A percentile compares a stretch with the other conserved stretches of the same genome.
Evolutionary conservation across 2,329 filamentous ascomycete species (phyloP).

Genomic region (Fusarium heterosporum): DNA sequence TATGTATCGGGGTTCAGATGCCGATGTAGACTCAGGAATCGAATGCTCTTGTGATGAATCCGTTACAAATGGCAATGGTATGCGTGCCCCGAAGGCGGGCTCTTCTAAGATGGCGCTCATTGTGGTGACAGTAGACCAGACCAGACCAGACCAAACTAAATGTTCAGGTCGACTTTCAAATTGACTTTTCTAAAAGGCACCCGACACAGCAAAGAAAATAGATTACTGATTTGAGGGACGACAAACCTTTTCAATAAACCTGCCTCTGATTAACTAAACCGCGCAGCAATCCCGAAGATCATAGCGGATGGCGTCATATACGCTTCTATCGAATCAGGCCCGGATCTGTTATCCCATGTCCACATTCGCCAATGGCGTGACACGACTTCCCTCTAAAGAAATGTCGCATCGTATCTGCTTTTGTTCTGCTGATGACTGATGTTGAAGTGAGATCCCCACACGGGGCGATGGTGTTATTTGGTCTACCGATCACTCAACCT

Average conservation of each 20-base stretch:
- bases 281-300: slow-evolving; percentile 9
- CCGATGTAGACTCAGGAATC: not conserved
- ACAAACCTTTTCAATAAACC: slow-evolving; percentile 10
- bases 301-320: slow-evolving; percentile 43
- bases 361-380: slow-evolving; percentile 41
- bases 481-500: slow-evolving; percentile 45
- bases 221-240: not conserved
- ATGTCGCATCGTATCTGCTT: not conserved
- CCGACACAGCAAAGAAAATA: not conserved
- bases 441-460: slow-evolving; percentile 40
- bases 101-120: slow-evolving; percentile 41
- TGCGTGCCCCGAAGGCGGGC: slow-evolving; percentile 9
- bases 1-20: slow-evolving; percentile 17
- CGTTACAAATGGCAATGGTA: not conserved
- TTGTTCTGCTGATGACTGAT: slow-evolving; percentile 27
- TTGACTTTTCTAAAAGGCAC: not conserved
- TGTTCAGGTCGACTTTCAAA: not conserved
- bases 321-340: slow-evolving; percentile 36
- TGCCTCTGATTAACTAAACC: slow-evolving; percentile 1
- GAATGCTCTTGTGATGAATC: slow-evolving; percentile 10
- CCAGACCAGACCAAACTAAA: not conserved
- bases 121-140: not conserved
- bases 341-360: slow-evolving; percentile 29
- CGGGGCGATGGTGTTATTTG: slow-evolving; percentile 46
- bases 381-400: slow-evolving; percentile 8